Percentiles rank a stretch among this genome's conserved stretches.
Evolutionary conservation across 495 filamentous ascomycete species (phyloP).

Genomic region (Penicillium roqueforti): DNA sequence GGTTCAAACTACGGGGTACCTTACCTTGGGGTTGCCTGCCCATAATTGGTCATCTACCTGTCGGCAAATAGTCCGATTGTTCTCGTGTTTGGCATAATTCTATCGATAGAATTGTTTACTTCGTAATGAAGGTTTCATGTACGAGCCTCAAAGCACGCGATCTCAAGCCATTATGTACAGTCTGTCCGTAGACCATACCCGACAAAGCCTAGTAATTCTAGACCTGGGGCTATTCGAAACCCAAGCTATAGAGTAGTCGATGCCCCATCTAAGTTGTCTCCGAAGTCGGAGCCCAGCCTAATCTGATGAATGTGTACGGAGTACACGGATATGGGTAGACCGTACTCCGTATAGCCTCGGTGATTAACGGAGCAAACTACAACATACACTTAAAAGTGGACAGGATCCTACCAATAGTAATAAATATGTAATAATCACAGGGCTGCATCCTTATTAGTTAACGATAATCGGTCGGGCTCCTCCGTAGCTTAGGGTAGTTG

Average conservation of each 20-base stretch:
- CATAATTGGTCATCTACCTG: constrained; percentile 18
- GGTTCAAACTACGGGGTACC: neutral
- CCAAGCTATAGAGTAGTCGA: neutral
- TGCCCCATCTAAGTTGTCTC: neutral
- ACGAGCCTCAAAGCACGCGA: constrained; percentile 1
- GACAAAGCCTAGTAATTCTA: neutral
- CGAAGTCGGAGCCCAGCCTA: constrained; percentile 6
- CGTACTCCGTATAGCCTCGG: too few species aligned
- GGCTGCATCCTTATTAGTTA: neutral
- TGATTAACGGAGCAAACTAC: too few species aligned
- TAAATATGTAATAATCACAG: neutral
- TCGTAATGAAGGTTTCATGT: neutral
- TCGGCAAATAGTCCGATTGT: constrained; percentile 8
- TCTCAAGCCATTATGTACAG: neutral
- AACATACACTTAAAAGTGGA: neutral
- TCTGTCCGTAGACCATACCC: neutral
- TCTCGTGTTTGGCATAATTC: neutral
- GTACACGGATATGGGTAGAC: too few species aligned
- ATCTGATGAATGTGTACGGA: neutral
- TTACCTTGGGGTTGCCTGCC: constrained; percentile 2
- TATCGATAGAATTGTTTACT: neutral
- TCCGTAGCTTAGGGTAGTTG: too few species aligned
- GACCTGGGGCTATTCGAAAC: constrained; percentile 1
- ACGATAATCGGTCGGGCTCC: neutral
- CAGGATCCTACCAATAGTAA: neutral